phyloP scores from a whole-genome alignment of 352 stramenopile genomes.

The Pythium rhizo-oryzae region DNA sequence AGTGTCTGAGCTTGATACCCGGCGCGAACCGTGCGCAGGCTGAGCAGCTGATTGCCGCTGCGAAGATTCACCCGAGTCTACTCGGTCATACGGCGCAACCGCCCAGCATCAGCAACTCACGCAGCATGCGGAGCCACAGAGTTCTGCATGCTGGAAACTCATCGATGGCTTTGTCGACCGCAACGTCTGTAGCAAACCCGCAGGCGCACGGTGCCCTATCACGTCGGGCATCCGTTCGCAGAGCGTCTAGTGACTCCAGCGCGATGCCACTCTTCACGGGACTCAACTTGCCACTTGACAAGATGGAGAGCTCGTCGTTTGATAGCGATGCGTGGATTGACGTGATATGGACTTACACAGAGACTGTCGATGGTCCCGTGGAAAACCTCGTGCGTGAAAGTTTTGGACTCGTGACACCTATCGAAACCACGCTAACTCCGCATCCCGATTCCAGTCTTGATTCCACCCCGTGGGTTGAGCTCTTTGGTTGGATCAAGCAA shows the following conservation, averaged over 20 bases:
- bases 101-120: conserved; percentile 8
- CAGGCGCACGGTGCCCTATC: conserved; percentile 4
- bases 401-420: conserved; percentile 19
- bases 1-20: conserved; percentile 19
- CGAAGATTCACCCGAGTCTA: neutral
- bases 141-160: neutral
- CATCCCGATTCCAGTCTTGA: neutral
- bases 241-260: conserved; percentile 3
- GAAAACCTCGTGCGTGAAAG: conserved; percentile 21
- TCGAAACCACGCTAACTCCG: neutral
- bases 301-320: conserved; percentile 15
- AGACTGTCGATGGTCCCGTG: conserved; percentile 3
- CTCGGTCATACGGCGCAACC: neutral
- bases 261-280: conserved; percentile 27
- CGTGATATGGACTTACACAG: conserved; percentile 36
- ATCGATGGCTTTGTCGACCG: neutral
- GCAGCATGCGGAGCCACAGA: conserved; percentile 13
- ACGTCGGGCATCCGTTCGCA: conserved; percentile 10
- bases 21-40: neutral
- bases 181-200: neutral
- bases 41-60: neutral
- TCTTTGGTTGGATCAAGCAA: conserved; percentile 25
- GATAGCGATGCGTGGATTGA: conserved; percentile 40
- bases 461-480: conserved; percentile 5
- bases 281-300: conserved; percentile 25